Evolutionary conservation across 352 stramenopile genomes (phyloP).

Genomic region (Phytophthora tentaculata): DNA sequence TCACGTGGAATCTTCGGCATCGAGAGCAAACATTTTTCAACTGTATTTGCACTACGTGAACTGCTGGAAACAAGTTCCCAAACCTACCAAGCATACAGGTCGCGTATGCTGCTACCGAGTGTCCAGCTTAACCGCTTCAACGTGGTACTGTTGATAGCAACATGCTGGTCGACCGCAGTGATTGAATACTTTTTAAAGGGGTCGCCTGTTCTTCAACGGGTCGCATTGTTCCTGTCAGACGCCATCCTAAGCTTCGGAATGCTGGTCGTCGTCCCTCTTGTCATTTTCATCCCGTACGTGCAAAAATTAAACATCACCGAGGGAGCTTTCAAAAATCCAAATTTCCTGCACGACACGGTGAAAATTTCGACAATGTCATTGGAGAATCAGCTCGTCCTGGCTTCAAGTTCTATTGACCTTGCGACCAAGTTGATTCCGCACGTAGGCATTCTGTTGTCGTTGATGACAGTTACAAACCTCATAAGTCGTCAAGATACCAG

Average conservation of each 20-base stretch:
- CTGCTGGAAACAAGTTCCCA: slow-evolving; percentile 31
- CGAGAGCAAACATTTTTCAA: slow-evolving; percentile 37
- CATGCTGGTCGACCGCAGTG: slow-evolving; percentile 32
- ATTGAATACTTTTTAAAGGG: slow-evolving; percentile 19
- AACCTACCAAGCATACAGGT: slow-evolving; percentile 35
- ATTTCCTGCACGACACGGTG: slow-evolving; percentile 16
- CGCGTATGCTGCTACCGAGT: slow-evolving; percentile 20
- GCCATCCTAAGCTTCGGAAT: slow-evolving; percentile 26
- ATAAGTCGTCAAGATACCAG: slow-evolving; percentile 1
- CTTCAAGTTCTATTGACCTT: slow-evolving; percentile 13
- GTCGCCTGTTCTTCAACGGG: slow-evolving; percentile 10
- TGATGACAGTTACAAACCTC: slow-evolving; percentile 14
- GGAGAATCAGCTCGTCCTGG: slow-evolving; percentile 20
- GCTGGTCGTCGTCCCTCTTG: slow-evolving; percentile 19
- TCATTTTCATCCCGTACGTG: slow-evolving; percentile 25
- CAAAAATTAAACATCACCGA: slow-evolving; percentile 13
- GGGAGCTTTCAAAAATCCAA: slow-evolving; percentile 4
- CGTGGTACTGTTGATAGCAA: slow-evolving; percentile 22
- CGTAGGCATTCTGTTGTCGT: slow-evolving; percentile 17
- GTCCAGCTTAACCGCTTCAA: slow-evolving; percentile 14
- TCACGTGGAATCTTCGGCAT: slow-evolving; percentile 29
- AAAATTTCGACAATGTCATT: slow-evolving; percentile 15
- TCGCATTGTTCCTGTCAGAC: slow-evolving; percentile 13
- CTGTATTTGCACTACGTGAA: slow-evolving; percentile 28
- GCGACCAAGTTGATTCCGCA: slow-evolving; percentile 21